A percentile compares a stretch with the other conserved stretches of the same genome.
These are phyloP conservation scores for Gamarada debralockiae DNA, from an alignment of 495 filamentous ascomycete genomes.

Conservation along the genomic window DNA sequence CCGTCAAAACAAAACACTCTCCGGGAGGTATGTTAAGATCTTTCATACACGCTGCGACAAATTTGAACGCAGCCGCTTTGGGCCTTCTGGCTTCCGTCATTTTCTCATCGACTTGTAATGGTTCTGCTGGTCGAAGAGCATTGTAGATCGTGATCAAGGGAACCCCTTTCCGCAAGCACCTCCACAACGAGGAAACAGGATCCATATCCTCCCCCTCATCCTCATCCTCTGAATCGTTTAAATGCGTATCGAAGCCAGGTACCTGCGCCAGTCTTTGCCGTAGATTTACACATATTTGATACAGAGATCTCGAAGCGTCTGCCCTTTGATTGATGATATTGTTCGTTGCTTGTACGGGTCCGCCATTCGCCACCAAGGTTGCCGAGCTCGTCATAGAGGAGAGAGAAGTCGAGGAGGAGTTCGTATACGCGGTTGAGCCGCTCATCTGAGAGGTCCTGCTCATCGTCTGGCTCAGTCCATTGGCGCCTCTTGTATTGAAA, in stretches of 20 bases:
- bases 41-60: conserved; percentile 49
- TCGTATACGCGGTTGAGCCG: conserved; percentile 44
- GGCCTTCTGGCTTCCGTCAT: conserved; percentile 60
- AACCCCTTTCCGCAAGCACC: conserved; percentile 76
- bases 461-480: conserved; percentile 35
- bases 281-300: conserved; percentile 87
- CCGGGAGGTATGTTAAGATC: conserved; percentile 69
- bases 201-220: conserved; percentile 55
- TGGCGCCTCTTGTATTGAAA: conserved; percentile 30
- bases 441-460: conserved; percentile 51
- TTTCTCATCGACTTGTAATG: conserved; percentile 56
- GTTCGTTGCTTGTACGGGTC: conserved; percentile 64
- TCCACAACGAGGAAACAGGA: conserved; percentile 89
- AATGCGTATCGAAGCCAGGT: conserved; percentile 71
- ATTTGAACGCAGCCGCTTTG: conserved; percentile 55
- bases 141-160: conserved; percentile 91
- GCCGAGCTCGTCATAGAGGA: conserved; percentile 40
- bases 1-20: conserved; percentile 87
- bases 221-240: conserved; percentile 60
- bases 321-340: conserved; percentile 95
- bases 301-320: conserved; percentile 82
- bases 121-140: conserved; percentile 60
- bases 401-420: conserved; percentile 37
- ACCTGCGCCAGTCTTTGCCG: conserved; percentile 76
- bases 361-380: conserved; percentile 41